Percentiles rank a stretch among this genome's conserved stretches.
Evolutionary conservation across 306 rosid species (phyloP).

Genomic region (Betula pendula): DNA sequence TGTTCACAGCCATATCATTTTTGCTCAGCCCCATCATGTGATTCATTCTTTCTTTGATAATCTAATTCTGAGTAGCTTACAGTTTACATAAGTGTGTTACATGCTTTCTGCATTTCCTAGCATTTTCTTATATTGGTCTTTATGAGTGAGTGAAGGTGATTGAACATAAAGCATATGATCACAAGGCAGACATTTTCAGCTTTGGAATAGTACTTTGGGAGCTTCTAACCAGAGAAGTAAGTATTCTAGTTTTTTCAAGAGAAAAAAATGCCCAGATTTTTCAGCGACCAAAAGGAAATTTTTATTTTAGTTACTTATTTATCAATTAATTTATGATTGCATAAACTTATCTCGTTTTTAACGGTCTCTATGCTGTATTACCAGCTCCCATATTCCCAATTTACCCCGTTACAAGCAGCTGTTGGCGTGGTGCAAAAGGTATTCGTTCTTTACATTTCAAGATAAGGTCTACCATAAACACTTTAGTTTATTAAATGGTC

Average conservation of each 20-base stretch:
- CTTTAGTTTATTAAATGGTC: slow-evolving; percentile 11
- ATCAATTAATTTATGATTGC: neutral
- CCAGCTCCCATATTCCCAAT: slow-evolving; percentile 83
- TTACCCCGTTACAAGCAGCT: slow-evolving; percentile 97
- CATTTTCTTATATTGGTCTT: slow-evolving; percentile 12
- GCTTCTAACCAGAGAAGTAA: slow-evolving; percentile 94
- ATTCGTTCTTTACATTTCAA: slow-evolving; percentile 24
- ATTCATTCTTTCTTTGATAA: neutral
- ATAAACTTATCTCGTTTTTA: slow-evolving; percentile 12
- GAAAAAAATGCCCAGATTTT: neutral
- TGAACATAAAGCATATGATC: slow-evolving; percentile 97
- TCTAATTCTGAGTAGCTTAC: neutral
- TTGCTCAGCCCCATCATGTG: slow-evolving; percentile 1
- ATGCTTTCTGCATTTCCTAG: neutral
- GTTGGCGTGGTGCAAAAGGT: slow-evolving; percentile 99
- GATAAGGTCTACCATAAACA: neutral
- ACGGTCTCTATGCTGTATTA: slow-evolving; percentile 28
- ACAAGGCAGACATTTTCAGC: slow-evolving; percentile 96
- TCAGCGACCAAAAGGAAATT: neutral
- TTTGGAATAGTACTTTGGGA: slow-evolving; percentile 96
- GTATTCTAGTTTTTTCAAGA: slow-evolving; percentile 26
- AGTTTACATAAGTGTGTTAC: neutral
- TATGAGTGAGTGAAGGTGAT: slow-evolving; percentile 64
- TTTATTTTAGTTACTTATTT: neutral
- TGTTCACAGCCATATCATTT: neutral